Evolutionary conservation across 2,329 filamentous ascomycete genomes (phyloP), one percentile per base, ranked within the genome.

Genomic region (Fusarium hainanense): DNA sequence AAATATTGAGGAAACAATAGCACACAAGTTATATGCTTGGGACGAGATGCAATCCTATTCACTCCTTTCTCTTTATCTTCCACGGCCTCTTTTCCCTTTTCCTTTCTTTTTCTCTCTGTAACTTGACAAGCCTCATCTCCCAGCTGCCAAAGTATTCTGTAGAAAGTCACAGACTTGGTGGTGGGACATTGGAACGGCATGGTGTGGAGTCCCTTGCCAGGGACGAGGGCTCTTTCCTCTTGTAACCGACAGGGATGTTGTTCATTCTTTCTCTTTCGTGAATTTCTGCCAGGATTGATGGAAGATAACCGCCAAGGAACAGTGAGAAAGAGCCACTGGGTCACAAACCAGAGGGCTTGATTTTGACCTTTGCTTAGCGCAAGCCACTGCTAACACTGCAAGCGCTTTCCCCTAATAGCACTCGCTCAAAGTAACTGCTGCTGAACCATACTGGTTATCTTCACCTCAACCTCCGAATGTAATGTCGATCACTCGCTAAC

Each of bases 191-290:
- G 32, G 23, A 21, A 41, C 32, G 25, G 34, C 41, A 49, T 64
- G 67, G 58, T 70, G 67, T 70, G 68, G 63, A 46, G 68, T 68
- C 58, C 40, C 49, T 56, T 60, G 50, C 30, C 54, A 68, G 50
- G 63, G 63, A 65, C 67, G 51, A 65, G 67, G 58, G 41, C 41
- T 25, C 30, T 25, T 27, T 21, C 14, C 51, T 69, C 50, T 42
- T 59, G 46, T 40, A 57, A 57, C 58, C 46, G 54, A 60, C 67
- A 63, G 40, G 68, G 67, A 46, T 48, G 18, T 21, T 32, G 18
- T 18, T 25, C n/a, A 6, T 8, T 34, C 27, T 54, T 54, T 21
- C 21, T 23, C 23, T 37, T 30, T 25, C 10, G 32, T 23, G 44
- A 49, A 46, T 46, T 47, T 32, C 34, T 56, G 44, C 52, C 41